These are phyloP conservation scores for Lotus japonicus DNA, from an alignment of 306 rosid genomes.

Conservation along the genomic window DNA sequence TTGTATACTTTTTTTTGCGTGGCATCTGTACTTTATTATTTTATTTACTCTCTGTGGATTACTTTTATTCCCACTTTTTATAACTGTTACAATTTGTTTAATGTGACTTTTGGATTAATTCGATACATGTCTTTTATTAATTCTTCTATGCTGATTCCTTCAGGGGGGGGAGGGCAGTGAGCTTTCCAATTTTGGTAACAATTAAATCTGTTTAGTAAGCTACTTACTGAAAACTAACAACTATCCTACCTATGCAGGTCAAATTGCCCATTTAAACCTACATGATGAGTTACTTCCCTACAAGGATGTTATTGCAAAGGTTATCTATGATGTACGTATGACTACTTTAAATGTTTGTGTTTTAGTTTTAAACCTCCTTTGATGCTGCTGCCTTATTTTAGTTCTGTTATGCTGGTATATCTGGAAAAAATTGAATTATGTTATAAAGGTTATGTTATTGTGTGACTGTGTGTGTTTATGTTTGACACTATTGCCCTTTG, in stretches of 20 bases:
- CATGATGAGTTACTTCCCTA: slow-evolving; percentile 77
- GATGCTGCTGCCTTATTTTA: background rate
- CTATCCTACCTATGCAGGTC: slow-evolving; percentile 58
- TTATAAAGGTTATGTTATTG: background rate
- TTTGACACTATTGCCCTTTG: background rate
- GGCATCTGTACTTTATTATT: background rate
- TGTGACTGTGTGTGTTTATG: slow-evolving; percentile 2
- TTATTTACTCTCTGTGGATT: background rate
- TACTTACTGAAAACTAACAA: slow-evolving; percentile 28
- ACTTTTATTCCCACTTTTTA: no score
- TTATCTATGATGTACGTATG: slow-evolving; percentile 76
- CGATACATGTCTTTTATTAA: background rate
- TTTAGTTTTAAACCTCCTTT: background rate
- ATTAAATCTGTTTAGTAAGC: slow-evolving; percentile 16
- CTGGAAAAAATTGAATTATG: background rate
- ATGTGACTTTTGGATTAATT: background rate
- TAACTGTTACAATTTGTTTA: background rate
- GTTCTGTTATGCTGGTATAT: background rate
- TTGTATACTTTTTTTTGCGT: slow-evolving; percentile 21
- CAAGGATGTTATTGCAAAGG: slow-evolving; percentile 90
- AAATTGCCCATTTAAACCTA: slow-evolving; percentile 86
- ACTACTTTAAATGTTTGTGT: background rate
- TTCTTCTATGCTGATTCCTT: background rate
- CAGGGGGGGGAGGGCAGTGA: background rate
- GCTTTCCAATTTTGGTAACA: background rate